Conservation (phyloP, 768 basidiomycete genomes). For the Lanmaoa rubissima region DNA sequence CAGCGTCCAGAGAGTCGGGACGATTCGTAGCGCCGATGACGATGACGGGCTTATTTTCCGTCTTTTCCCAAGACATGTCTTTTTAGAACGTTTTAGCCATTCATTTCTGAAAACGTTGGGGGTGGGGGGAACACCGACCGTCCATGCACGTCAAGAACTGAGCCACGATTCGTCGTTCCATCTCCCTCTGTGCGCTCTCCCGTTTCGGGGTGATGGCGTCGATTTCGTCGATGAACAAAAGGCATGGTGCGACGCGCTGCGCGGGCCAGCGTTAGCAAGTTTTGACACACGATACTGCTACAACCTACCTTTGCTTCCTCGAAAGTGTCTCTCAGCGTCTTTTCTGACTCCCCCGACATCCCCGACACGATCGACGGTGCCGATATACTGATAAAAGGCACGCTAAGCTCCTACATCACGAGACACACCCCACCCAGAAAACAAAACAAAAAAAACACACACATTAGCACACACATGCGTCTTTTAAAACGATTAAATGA, state of each 20-base stretch:
- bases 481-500: background rate
- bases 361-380: slow-evolving; percentile 96
- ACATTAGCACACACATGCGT: background rate
- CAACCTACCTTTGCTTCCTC: slow-evolving; percentile 86
- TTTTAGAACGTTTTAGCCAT: slow-evolving; percentile 31
- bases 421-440: too few species aligned
- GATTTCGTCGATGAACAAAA: slow-evolving; percentile 97
- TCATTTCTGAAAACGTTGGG: background rate
- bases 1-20: slow-evolving; percentile 92
- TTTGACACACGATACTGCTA: background rate
- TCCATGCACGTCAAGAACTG: slow-evolving; percentile 99
- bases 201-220: slow-evolving; percentile 97
- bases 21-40: slow-evolving; percentile 97
- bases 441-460: too few species aligned
- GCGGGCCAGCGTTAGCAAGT: background rate
- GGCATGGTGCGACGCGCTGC: slow-evolving; percentile 85
- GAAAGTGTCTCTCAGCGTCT: slow-evolving; percentile 92
- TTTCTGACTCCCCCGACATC: slow-evolving; percentile 98
- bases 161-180: slow-evolving; percentile 96
- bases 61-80: slow-evolving; percentile 94
- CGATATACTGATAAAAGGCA: slow-evolving; percentile 93
- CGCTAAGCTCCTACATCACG: slow-evolving; percentile 69
- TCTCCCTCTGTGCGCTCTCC: slow-evolving; percentile 96
- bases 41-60: slow-evolving; percentile 86
- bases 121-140: slow-evolving; percentile 49